phyloP scores from a whole-genome alignment of 345 rosid genomes.

The Trapa incisa region DNA sequence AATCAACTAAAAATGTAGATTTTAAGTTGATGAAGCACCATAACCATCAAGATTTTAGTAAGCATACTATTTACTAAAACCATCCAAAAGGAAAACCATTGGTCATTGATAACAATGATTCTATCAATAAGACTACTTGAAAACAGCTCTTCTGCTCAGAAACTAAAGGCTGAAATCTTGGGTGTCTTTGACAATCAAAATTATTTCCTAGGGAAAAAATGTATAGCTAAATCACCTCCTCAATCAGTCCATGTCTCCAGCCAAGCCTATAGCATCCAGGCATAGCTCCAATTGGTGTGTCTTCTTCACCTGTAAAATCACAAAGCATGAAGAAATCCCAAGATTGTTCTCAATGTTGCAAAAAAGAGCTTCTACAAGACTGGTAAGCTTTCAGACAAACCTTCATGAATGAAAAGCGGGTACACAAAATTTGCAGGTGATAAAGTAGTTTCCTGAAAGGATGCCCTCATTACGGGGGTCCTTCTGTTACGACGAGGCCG shows the following conservation, averaged over 20 bases:
- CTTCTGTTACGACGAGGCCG: conserved; percentile 83
- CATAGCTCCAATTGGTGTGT: conserved; percentile 97
- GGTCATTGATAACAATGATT: not conserved
- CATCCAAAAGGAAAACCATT: not conserved
- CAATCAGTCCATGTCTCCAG: conserved; percentile 85
- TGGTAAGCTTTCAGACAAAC: conserved; percentile 19
- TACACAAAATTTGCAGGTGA: conserved; percentile 86
- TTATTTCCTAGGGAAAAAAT: not conserved
- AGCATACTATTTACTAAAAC: not conserved
- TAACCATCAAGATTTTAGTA: not conserved
- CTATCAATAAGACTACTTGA: not conserved
- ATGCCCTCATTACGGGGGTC: conserved; percentile 51
- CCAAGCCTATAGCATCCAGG: conserved; percentile 98
- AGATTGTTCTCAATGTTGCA: not conserved
- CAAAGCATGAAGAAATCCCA: not conserved
- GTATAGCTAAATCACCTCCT: conserved; percentile 42
- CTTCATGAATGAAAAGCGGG: conserved; percentile 94
- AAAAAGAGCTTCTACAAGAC: conserved; percentile 5
- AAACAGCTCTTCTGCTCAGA: too few relatives aligned
- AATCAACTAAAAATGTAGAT: not conserved
- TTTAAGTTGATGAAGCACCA: not conserved
- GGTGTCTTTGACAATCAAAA: not conserved
- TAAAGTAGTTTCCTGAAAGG: conserved; percentile 75
- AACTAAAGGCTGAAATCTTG: not conserved
- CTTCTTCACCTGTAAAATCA: conserved; percentile 64